A percentile compares a stretch with the other conserved stretches of the same genome.
phyloP scores from a whole-genome alignment of 768 basidiomycete species.

The Lentinus brumalis region DNA sequence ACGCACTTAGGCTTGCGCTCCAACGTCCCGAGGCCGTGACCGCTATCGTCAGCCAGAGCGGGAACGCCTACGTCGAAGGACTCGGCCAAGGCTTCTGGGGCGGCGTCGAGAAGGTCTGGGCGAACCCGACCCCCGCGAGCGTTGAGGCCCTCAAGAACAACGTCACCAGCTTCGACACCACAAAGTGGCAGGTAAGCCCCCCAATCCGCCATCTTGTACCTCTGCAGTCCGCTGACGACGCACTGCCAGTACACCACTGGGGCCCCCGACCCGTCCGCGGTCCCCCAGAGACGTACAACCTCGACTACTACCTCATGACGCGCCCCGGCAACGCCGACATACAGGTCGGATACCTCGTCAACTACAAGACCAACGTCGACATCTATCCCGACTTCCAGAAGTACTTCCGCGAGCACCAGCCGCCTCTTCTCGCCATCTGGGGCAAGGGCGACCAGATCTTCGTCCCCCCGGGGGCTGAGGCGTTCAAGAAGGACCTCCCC shows the following conservation, averaged over 20 bases:
- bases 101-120: conserved; percentile 36
- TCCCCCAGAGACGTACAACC: conserved; percentile 42
- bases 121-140: conserved; percentile 29
- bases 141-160: conserved; percentile 28
- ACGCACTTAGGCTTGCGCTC: conserved; percentile 39
- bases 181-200: conserved; percentile 33
- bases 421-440: conserved; percentile 50
- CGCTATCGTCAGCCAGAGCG: conserved; percentile 50
- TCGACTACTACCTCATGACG: conserved; percentile 44
- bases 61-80: conserved; percentile 50
- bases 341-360: conserved; percentile 45
- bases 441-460: conserved; percentile 49
- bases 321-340: conserved; percentile 43
- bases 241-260: conserved; percentile 40
- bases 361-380: conserved; percentile 44
- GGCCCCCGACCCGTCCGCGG: conserved; percentile 36
- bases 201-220: neutral
- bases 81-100: conserved; percentile 43
- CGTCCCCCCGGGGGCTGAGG: conserved; percentile 45
- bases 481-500: conserved; percentile 41
- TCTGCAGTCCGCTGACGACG: neutral
- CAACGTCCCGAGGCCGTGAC: conserved; percentile 43
- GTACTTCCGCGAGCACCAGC: conserved; percentile 41
- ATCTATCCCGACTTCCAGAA: conserved; percentile 48
- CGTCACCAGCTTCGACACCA: conserved; percentile 32